Conservation (phyloP, 305 asterid species). For the Fraxinus latifolia region DNA sequence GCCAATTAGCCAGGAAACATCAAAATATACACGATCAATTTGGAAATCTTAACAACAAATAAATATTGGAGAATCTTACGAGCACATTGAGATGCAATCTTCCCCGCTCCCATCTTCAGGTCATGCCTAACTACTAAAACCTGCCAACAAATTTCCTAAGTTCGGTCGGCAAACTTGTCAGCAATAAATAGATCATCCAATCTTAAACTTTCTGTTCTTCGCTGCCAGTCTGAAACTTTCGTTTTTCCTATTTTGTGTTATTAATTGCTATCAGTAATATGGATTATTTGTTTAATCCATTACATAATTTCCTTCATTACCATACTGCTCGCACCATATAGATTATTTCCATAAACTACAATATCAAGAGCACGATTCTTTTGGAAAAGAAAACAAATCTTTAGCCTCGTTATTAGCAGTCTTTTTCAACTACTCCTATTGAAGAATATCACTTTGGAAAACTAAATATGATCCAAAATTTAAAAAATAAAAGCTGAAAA, state of each 20-base stretch:
- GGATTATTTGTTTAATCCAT: neutral
- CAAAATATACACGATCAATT: neutral
- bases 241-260: neutral
- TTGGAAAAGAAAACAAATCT: neutral
- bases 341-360: neutral
- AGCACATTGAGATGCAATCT: slow-evolving; percentile 96
- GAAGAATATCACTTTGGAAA: neutral
- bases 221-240: neutral
- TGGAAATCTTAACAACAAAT: neutral
- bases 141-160: slow-evolving; percentile 36
- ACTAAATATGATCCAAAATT: neutral
- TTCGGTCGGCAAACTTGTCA: slow-evolving; percentile 5
- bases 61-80: slow-evolving; percentile 51
- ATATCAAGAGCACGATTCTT: neutral
- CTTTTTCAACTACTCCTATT: neutral
- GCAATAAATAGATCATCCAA: neutral
- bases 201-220: neutral
- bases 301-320: neutral
- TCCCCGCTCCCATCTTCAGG: slow-evolving; percentile 90
- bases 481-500: neutral
- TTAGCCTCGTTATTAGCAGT: neutral
- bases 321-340: neutral
- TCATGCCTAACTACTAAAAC: slow-evolving; percentile 93
- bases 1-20: neutral
- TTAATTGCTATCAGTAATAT: neutral